phyloP scores from a whole-genome alignment of 1,284 basidiomycete species.

The Volvariella surrecta region DNA sequence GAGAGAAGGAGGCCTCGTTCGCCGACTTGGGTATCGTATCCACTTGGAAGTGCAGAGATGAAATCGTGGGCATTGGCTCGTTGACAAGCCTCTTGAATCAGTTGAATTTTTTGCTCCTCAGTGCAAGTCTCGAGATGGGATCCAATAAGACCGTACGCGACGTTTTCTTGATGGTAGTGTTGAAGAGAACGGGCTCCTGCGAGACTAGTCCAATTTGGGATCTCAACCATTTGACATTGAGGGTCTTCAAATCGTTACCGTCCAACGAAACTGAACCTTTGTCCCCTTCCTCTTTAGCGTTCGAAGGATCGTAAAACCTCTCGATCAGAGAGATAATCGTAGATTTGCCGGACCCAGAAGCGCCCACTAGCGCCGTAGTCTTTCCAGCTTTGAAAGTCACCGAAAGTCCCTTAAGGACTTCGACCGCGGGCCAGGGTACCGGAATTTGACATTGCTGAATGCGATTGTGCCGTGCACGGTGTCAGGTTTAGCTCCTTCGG shows the following conservation, averaged over 20 bases:
- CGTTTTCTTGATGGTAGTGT: slow-evolving; percentile 59
- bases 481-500: slow-evolving; percentile 65
- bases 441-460: slow-evolving; percentile 76
- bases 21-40: slow-evolving; percentile 88
- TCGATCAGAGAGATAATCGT: slow-evolving; percentile 74
- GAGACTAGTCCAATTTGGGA: slow-evolving; percentile 86
- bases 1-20: slow-evolving; percentile 88
- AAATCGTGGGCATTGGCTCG: slow-evolving; percentile 91
- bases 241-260: slow-evolving; percentile 63
- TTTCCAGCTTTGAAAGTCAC: slow-evolving; percentile 68
- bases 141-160: slow-evolving; percentile 85
- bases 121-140: slow-evolving; percentile 60
- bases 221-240: slow-evolving; percentile 86
- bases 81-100: slow-evolving; percentile 83
- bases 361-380: slow-evolving; percentile 84
- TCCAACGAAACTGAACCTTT: slow-evolving; percentile 58
- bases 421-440: slow-evolving; percentile 82
- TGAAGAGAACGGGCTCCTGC: slow-evolving; percentile 87
- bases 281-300: slow-evolving; percentile 28
- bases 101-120: slow-evolving; percentile 62
- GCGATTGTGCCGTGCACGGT: slow-evolving; percentile 68
- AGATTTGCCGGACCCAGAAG: slow-evolving; percentile 86
- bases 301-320: slow-evolving; percentile 82
- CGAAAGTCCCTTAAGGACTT: slow-evolving; percentile 70
- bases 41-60: slow-evolving; percentile 74